Percentiles rank a stretch among this genome's conserved stretches.
Evolutionary conservation across 2,329 filamentous ascomycete species (phyloP).

Genomic region (Lasiodiplodia sp.): DNA sequence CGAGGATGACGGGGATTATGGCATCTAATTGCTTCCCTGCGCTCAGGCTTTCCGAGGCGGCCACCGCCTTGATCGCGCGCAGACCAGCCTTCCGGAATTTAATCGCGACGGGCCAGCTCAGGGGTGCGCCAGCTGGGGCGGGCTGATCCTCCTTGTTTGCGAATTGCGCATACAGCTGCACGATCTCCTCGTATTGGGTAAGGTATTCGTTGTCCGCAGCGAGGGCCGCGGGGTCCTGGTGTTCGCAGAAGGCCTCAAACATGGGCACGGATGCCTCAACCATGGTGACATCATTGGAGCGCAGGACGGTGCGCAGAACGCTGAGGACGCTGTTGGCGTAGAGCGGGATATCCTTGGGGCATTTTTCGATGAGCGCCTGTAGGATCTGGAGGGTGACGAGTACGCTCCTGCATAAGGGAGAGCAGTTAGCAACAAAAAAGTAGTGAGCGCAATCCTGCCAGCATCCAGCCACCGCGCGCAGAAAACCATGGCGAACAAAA

Average conservation of each 20-base stretch:
- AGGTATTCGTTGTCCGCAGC: slow-evolving; percentile 86
- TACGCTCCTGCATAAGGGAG: slow-evolving; percentile 71
- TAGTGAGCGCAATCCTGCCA: not conserved
- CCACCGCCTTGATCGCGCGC: slow-evolving; percentile 79
- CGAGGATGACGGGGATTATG: slow-evolving; percentile 83
- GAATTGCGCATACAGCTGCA: slow-evolving; percentile 79
- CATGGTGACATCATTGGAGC: slow-evolving; percentile 88
- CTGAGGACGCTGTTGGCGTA: slow-evolving; percentile 86
- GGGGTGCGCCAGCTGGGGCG: slow-evolving; percentile 44
- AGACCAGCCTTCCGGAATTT: slow-evolving; percentile 63
- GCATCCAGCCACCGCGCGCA: not conserved
- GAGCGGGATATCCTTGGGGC: slow-evolving; percentile 86
- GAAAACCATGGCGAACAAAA: slow-evolving; percentile 31
- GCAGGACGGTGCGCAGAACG: slow-evolving; percentile 82
- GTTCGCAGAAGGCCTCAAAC: slow-evolving; percentile 85
- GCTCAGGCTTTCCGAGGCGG: slow-evolving; percentile 78
- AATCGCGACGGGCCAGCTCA: slow-evolving; percentile 76
- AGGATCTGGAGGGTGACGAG: slow-evolving; percentile 95
- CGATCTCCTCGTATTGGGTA: slow-evolving; percentile 80
- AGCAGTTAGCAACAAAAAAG: not conserved
- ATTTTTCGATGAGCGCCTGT: slow-evolving; percentile 89
- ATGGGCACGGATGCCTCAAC: slow-evolving; percentile 87
- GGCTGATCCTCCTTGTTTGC: slow-evolving; percentile 68
- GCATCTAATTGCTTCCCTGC: slow-evolving; percentile 78
- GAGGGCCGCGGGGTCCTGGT: slow-evolving; percentile 86